Percentiles rank a stretch among this genome's conserved stretches.
phyloP scores from a whole-genome alignment of 2,329 filamentous ascomycete genomes.

The Clarireedia sp. region DNA sequence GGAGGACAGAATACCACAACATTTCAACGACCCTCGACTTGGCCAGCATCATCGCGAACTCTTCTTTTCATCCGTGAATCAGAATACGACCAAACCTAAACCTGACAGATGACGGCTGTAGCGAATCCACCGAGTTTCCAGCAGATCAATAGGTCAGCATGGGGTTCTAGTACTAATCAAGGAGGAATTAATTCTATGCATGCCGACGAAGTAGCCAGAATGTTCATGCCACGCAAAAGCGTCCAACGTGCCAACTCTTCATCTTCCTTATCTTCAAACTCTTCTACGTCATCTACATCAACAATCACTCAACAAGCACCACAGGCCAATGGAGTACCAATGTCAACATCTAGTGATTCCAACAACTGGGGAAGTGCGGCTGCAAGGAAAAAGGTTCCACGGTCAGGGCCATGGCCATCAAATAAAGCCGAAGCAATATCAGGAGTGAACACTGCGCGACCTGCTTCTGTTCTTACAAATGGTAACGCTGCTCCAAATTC shows the following conservation, averaged over 20 bases:
- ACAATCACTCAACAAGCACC: constrained; percentile 55
- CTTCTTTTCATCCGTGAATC: constrained; percentile 3
- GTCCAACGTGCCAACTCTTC: constrained; percentile 85
- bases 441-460: constrained; percentile 48
- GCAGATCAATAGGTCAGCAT: constrained; percentile 57
- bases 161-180: constrained; percentile 52
- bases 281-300: constrained; percentile 52
- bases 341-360: constrained; percentile 20
- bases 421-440: constrained; percentile 59
- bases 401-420: constrained; percentile 52
- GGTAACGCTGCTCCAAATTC: constrained; percentile 52
- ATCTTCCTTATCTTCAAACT: constrained; percentile 55
- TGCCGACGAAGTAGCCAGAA: constrained; percentile 75
- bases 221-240: constrained; percentile 84
- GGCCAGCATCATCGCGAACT: constrained; percentile 6
- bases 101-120: constrained; percentile 54
- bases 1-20: constrained; percentile 9
- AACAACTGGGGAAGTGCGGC: constrained; percentile 33
- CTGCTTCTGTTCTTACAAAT: constrained; percentile 53
- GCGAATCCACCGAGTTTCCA: constrained; percentile 56
- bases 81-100: background rate
- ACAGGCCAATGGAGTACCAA: constrained; percentile 50
- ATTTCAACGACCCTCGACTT: constrained; percentile 7
- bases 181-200: constrained; percentile 64
- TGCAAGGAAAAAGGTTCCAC: constrained; percentile 40